Conservation (phyloP, 2,329 filamentous ascomycete species). For the Cladorrhinum sp. region DNA sequence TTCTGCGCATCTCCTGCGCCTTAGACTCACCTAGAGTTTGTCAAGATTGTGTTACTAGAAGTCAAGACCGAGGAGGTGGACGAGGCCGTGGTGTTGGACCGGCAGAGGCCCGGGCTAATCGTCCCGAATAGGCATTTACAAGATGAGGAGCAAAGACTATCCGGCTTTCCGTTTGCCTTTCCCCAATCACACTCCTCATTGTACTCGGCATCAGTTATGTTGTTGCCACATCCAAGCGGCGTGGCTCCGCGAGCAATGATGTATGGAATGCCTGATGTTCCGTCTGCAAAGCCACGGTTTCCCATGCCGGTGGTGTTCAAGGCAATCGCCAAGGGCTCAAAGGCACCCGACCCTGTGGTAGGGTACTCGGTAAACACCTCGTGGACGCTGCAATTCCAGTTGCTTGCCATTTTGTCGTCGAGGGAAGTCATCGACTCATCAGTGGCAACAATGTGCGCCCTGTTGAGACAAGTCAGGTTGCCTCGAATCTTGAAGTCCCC, state of each 20-base stretch:
- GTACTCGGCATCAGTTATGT: slow-evolving; percentile 32
- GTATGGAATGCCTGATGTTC: slow-evolving; percentile 39
- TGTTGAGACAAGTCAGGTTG: slow-evolving; percentile 38
- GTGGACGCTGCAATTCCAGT: slow-evolving; percentile 43
- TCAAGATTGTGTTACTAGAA: slow-evolving; percentile 10
- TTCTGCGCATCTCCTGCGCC: neutral
- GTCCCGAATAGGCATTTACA: slow-evolving; percentile 37
- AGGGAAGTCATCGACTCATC: slow-evolving; percentile 32
- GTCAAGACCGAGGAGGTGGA: slow-evolving; percentile 9
- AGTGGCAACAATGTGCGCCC: slow-evolving; percentile 39
- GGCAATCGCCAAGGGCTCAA: slow-evolving; percentile 41
- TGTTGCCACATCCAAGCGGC: slow-evolving; percentile 40
- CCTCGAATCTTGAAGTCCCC: slow-evolving; percentile 40
- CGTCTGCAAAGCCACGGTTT: slow-evolving; percentile 35
- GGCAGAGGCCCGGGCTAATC: slow-evolving; percentile 29
- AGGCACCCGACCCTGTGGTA: slow-evolving; percentile 33
- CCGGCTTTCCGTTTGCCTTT: slow-evolving; percentile 31
- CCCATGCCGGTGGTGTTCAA: slow-evolving; percentile 35
- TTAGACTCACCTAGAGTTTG: slow-evolving; percentile 19
- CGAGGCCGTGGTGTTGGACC: slow-evolving; percentile 17
- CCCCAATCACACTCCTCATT: slow-evolving; percentile 43
- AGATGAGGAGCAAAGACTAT: slow-evolving; percentile 37
- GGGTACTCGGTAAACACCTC: slow-evolving; percentile 41
- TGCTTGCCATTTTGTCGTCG: slow-evolving; percentile 37
- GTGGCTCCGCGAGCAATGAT: slow-evolving; percentile 42